A percentile compares a stretch with the other conserved stretches of the same genome.
Evolutionary conservation across 1,139 yeast genomes (phyloP).

Genomic region (Suhomyces choctaworum): DNA sequence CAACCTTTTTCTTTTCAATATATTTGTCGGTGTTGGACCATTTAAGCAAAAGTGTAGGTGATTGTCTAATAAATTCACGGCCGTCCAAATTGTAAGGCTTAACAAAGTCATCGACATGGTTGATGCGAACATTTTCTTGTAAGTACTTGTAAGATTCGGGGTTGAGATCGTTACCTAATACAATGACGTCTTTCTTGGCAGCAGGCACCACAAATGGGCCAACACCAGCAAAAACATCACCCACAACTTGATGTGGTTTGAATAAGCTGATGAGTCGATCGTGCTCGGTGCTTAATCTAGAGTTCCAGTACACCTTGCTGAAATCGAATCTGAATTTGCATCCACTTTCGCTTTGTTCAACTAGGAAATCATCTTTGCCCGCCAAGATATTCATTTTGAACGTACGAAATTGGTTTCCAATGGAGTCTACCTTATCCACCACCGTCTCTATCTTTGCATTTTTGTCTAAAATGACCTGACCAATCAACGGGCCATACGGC

Average conservation of each 20-base stretch:
- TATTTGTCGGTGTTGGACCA: slow-evolving; percentile 29
- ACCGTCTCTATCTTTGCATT: slow-evolving; percentile 79
- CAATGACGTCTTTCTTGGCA: slow-evolving; percentile 77
- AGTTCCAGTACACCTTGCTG: slow-evolving; percentile 95
- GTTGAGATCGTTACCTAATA: slow-evolving; percentile 89
- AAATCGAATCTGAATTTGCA: slow-evolving; percentile 88
- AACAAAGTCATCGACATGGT: slow-evolving; percentile 64
- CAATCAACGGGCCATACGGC: slow-evolving; percentile 79
- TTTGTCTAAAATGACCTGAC: slow-evolving; percentile 88
- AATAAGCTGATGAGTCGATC: slow-evolving; percentile 70
- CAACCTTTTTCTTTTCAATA: slow-evolving; percentile 30
- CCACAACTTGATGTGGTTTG: slow-evolving; percentile 67
- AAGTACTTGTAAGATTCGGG: slow-evolving; percentile 80
- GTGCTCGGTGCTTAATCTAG: slow-evolving; percentile 92
- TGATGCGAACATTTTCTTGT: slow-evolving; percentile 59
- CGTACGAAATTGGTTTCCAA: slow-evolving; percentile 85
- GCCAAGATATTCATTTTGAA: slow-evolving; percentile 94
- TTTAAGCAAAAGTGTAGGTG: slow-evolving; percentile 52
- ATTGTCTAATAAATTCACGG: slow-evolving; percentile 66
- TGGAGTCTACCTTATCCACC: slow-evolving; percentile 89
- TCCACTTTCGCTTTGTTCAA: slow-evolving; percentile 86
- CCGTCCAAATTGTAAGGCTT: slow-evolving; percentile 77
- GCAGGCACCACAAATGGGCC: slow-evolving; percentile 99
- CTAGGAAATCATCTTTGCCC: slow-evolving; percentile 70
- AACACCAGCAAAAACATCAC: slow-evolving; percentile 98